A percentile compares a stretch with the other conserved stretches of the same genome.
Conservation (phyloP, 78 protist genomes). For the Polysphondylium violaceum region DNA sequence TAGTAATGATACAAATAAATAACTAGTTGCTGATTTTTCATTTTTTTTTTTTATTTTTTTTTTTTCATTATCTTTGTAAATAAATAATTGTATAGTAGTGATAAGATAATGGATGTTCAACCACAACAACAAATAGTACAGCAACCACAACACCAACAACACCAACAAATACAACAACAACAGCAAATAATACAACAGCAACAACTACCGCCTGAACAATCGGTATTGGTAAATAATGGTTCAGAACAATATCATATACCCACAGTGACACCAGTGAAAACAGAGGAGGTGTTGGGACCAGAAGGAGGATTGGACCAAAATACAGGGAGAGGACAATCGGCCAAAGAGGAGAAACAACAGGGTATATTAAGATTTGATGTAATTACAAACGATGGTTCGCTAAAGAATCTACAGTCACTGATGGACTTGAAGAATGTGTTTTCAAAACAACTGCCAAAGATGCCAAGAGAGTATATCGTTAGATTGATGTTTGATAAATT, state of each 20-base stretch:
- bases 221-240: background rate
- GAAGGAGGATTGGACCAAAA: slow-evolving; percentile 6
- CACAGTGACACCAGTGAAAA: background rate
- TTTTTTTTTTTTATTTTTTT: no score
- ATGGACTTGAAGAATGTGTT: slow-evolving; percentile 85
- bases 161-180: background rate
- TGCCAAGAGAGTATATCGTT: slow-evolving; percentile 95
- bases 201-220: background rate
- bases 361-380: slow-evolving; percentile 73
- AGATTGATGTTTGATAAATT: slow-evolving; percentile 77
- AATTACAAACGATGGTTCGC: slow-evolving; percentile 27
- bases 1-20: background rate
- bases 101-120: background rate
- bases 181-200: background rate
- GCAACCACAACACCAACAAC: background rate
- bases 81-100: no score
- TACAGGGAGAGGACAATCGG: slow-evolving; percentile 6
- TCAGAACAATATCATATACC: background rate
- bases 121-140: background rate
- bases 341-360: slow-evolving; percentile 44
- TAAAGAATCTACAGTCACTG: slow-evolving; percentile 24
- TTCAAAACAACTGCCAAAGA: slow-evolving; percentile 93
- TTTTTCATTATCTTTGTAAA: no score
- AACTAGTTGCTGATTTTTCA: background rate
- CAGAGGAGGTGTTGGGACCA: slow-evolving; percentile 13